phyloP scores from a whole-genome alignment of 257 asterid species.

The Solanum lycopersicoides region DNA sequence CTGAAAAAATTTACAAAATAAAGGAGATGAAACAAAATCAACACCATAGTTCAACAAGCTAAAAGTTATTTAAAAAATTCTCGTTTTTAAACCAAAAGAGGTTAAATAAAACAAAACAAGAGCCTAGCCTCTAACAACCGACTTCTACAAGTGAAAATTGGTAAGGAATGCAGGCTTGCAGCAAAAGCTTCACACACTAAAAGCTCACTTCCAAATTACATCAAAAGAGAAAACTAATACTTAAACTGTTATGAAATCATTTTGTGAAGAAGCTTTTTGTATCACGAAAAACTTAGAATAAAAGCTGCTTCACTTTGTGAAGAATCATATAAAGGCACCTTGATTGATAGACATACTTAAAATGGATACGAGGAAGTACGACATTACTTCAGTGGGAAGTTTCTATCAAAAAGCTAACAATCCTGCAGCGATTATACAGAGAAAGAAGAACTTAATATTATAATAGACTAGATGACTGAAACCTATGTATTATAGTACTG shows the following conservation, averaged over 20 bases:
- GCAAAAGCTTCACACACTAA: not conserved
- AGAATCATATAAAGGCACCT: not conserved
- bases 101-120: not conserved
- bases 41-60: not conserved
- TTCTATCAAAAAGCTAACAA: not conserved
- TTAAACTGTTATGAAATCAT: not conserved
- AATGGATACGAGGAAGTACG: not conserved
- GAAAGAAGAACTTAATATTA: not conserved
- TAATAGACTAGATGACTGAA: not conserved
- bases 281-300: no score
- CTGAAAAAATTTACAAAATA: not conserved
- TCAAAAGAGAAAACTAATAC: not conserved
- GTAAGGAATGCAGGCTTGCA: not conserved
- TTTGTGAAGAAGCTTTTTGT: not conserved
- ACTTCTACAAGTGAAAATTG: not conserved
- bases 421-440: not conserved
- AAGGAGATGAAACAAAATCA: not conserved
- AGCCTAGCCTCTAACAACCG: not conserved
- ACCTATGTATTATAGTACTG: not conserved
- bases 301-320: not conserved
- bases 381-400: not conserved
- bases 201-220: not conserved
- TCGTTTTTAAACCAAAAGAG: not conserved
- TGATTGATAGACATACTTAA: not conserved
- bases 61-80: not conserved